Conservation (phyloP, 2,329 filamentous ascomycete genomes). For the Neofusicoccum ribis region DNA sequence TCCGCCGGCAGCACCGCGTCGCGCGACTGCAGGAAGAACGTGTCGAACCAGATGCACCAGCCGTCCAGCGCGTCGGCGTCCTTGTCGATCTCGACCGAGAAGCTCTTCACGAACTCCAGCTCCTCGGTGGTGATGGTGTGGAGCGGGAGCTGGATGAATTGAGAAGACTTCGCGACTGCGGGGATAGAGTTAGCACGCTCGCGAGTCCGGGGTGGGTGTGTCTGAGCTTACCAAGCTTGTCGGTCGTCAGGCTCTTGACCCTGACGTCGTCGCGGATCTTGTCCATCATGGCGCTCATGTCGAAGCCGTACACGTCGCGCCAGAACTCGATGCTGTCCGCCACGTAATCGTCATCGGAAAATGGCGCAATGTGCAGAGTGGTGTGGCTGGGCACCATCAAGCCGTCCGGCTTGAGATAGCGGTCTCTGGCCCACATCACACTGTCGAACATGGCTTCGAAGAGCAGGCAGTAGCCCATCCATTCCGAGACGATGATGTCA, state of each 20-base stretch:
- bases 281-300: slow-evolving; percentile 87
- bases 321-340: slow-evolving; percentile 80
- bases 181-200: slow-evolving; percentile 23
- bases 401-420: slow-evolving; percentile 76
- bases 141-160: slow-evolving; percentile 76
- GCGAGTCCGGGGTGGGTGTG: slow-evolving; percentile 27
- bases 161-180: slow-evolving; percentile 52
- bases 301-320: slow-evolving; percentile 91
- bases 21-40: slow-evolving; percentile 74
- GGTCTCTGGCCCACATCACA: slow-evolving; percentile 83
- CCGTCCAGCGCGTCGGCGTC: slow-evolving; percentile 75
- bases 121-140: slow-evolving; percentile 71
- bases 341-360: slow-evolving; percentile 75
- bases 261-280: slow-evolving; percentile 73
- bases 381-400: slow-evolving; percentile 85
- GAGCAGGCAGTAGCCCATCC: slow-evolving; percentile 94
- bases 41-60: slow-evolving; percentile 92
- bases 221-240: slow-evolving; percentile 49
- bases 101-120: slow-evolving; percentile 71
- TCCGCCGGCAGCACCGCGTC: slow-evolving; percentile 47
- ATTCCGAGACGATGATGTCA: slow-evolving; percentile 94
- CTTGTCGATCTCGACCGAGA: slow-evolving; percentile 61
- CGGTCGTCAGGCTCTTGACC: slow-evolving; percentile 32
- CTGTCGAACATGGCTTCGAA: slow-evolving; percentile 97
- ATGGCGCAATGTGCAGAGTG: slow-evolving; percentile 78